Conservation (phyloP, 163 green algal genomes). For the Trebouxia gelatinosa region DNA sequence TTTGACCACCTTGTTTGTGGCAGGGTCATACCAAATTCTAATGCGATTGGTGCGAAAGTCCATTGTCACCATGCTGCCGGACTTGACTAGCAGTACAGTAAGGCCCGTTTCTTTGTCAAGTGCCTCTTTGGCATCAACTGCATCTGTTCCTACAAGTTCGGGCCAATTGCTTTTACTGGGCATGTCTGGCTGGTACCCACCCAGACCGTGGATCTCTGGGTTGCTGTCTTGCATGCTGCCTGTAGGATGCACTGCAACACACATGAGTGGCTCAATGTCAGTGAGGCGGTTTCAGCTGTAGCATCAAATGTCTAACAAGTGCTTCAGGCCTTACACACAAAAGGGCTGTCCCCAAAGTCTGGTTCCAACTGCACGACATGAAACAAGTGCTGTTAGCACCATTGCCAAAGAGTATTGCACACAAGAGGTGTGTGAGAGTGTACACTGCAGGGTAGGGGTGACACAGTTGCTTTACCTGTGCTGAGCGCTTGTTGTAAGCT, state of each 20-base stretch:
- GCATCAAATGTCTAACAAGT: neutral
- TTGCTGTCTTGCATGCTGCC: conserved; percentile 10
- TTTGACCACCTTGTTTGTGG: conserved; percentile 30
- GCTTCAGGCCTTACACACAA: conserved; percentile 1
- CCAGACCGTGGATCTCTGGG: conserved; percentile 13
- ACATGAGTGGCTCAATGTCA: neutral
- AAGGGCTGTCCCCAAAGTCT: neutral
- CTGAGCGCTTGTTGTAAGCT: too few relatives aligned
- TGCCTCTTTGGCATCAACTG: neutral
- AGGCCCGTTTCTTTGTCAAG: conserved; percentile 25
- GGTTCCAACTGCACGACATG: too few relatives aligned
- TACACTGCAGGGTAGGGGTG: too few relatives aligned
- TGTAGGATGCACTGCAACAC: neutral
- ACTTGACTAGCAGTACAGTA: conserved; percentile 26
- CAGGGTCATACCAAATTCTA: conserved; percentile 31
- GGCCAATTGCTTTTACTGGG: conserved; percentile 34
- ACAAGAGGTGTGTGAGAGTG: too few relatives aligned
- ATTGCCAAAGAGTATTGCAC: too few relatives aligned
- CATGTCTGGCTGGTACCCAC: conserved; percentile 4
- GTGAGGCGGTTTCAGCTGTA: neutral
- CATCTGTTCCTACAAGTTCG: conserved; percentile 34
- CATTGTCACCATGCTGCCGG: conserved; percentile 44
- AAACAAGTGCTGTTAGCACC: too few relatives aligned
- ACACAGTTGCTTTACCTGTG: too few relatives aligned
- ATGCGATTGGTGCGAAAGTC: conserved; percentile 46